Base-by-base conservation (phyloP, 2,329 filamentous ascomycete species). In the Apiospora phragmitis region DNA sequence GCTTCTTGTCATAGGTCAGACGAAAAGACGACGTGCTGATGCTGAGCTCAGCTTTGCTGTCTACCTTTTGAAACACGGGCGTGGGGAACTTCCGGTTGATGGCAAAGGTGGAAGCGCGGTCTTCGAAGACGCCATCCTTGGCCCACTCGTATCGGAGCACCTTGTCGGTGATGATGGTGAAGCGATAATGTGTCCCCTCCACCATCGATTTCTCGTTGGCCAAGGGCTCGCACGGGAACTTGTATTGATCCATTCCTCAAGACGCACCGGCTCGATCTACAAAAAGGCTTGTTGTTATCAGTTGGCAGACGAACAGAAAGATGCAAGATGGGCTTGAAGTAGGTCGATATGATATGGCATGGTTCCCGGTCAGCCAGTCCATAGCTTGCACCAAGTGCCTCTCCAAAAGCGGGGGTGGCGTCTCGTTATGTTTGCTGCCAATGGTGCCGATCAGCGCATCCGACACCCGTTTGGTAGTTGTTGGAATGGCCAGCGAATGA, bases 91-190 rank as follows among this genome's bases (percentile, higher is more conserved):
- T 78, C 35, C 89, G 83, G 73, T 88, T 86, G 70, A 88, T 82
- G 24, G 89, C 90, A 75, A 91, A 89, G 18, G 86, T 87, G 0
- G 88, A 90, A 0, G 88, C 86, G 4, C 89, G 85, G 75, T 92
- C 89, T 75, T 91, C 89, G 74, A 91, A 92, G 47, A 80, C 75
- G 68, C 86, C 84, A 72, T 91, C 89, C 12, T 83, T 80, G 0
- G 89, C 85, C 88, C 88, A 91, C 79, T 91, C 89, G 72, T 88
- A 90, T 38, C 89, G 87, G 43, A 91, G 73, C 3, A 91, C 81
- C 3, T 85, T 81, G 68, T 89, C 85, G 14, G 83, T 85, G 67
- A 91, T 81, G 65, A 91, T 72, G 11, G 87, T 90, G 76, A 91
- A 91, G 70, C 89, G 87, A 77, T 88, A 91, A 66, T 86, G 82